Evolutionary conservation across 1,284 basidiomycete species (phyloP).

Genomic region (Boletellus deceptivus): DNA sequence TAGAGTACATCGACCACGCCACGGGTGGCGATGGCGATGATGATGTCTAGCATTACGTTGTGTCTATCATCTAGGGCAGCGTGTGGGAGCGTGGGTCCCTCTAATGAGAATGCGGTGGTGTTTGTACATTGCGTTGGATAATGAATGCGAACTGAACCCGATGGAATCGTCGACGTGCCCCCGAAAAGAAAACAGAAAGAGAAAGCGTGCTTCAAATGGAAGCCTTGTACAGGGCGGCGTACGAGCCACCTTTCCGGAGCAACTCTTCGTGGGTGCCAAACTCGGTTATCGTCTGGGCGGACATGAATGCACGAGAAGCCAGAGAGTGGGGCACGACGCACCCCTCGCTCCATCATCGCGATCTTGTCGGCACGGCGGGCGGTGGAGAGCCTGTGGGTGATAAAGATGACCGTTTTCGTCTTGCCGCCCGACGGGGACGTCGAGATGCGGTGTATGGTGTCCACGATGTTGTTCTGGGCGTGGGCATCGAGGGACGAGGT

Average conservation of each 20-base stretch:
- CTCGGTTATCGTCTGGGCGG: slow-evolving; percentile 67
- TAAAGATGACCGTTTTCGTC: slow-evolving; percentile 76
- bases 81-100: slow-evolving; percentile 7
- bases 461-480: slow-evolving; percentile 77
- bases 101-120: slow-evolving; percentile 19
- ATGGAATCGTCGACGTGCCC: slow-evolving; percentile 3
- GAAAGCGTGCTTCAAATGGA: slow-evolving; percentile 46
- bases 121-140: slow-evolving; percentile 28
- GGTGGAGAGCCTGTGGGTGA: slow-evolving; percentile 79
- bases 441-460: slow-evolving; percentile 64
- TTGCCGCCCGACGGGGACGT: slow-evolving; percentile 51
- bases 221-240: slow-evolving; percentile 68
- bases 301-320: slow-evolving; percentile 15
- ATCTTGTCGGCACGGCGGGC: slow-evolving; percentile 79
- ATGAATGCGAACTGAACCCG: slow-evolving; percentile 18
- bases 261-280: slow-evolving; percentile 78
- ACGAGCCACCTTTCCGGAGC: slow-evolving; percentile 57
- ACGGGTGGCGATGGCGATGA: slow-evolving; percentile 36
- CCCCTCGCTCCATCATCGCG: slow-evolving; percentile 83
- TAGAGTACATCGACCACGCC: slow-evolving; percentile 63
- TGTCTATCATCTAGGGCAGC: slow-evolving; percentile 21
- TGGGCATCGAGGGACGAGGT: slow-evolving; percentile 78
- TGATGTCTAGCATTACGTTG: slow-evolving; percentile 35
- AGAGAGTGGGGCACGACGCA: slow-evolving; percentile 30
- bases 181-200: neutral